A percentile compares a stretch with the other conserved stretches of the same genome.
Evolutionary conservation across 257 asterid genomes (phyloP).

Genomic region (Penstemon newberryi): DNA sequence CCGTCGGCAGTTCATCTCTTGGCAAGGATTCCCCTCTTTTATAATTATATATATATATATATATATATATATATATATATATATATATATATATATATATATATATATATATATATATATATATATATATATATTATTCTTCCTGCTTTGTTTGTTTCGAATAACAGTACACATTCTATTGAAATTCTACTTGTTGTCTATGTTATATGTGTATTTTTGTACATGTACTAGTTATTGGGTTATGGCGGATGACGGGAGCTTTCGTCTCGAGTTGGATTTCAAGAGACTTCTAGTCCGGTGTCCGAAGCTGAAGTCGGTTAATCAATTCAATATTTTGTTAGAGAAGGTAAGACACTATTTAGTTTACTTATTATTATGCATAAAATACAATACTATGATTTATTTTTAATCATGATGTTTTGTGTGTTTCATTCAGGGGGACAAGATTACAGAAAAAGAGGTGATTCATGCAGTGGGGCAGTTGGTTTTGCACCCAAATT

Average conservation of each 20-base stretch:
- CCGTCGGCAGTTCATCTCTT: too few relatives aligned
- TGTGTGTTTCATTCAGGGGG: conserved; percentile 46
- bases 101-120: too few relatives aligned
- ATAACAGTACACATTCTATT: too few relatives aligned
- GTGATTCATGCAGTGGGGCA: conserved; percentile 64
- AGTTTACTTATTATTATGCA: not conserved
- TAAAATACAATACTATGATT: not conserved
- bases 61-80: too few relatives aligned
- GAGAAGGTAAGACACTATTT: conserved; percentile 49
- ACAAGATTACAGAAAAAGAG: conserved; percentile 60
- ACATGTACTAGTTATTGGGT: too few relatives aligned
- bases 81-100: too few relatives aligned
- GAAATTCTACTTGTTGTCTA: too few relatives aligned
- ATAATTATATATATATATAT: too few relatives aligned
- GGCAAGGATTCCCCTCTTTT: too few relatives aligned
- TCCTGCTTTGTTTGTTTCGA: too few relatives aligned
- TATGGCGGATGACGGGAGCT: conserved; percentile 82
- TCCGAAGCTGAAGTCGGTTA: conserved; percentile 55
- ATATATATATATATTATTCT: too few relatives aligned
- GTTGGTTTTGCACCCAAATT: conserved; percentile 75
- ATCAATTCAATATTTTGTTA: conserved; percentile 44
- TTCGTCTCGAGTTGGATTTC: conserved; percentile 55
- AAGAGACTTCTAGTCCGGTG: conserved; percentile 58
- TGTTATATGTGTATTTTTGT: too few relatives aligned
- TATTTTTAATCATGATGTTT: not conserved